Conservation (phyloP, 116 monocot species). For the Iris pallida region DNA sequence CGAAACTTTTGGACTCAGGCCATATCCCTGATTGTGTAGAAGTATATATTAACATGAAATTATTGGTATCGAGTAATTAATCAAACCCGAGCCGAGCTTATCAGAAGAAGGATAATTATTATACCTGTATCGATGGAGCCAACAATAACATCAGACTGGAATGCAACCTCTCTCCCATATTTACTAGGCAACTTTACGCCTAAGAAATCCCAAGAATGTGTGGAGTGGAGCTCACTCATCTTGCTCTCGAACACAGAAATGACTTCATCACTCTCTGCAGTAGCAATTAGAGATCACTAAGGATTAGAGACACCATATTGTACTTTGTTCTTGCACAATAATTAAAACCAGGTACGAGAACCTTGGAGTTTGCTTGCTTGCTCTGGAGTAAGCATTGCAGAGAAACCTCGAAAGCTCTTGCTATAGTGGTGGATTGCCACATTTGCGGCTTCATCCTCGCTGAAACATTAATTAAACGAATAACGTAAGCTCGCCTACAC, state of each 20-base stretch:
- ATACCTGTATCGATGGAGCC: constrained; percentile 13
- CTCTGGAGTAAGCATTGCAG: constrained; percentile 9
- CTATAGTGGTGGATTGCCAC: constrained; percentile 7
- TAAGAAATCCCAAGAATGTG: constrained; percentile 17
- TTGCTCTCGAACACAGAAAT: constrained; percentile 18
- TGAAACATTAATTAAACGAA: neutral
- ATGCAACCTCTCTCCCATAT: neutral
- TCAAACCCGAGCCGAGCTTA: neutral
- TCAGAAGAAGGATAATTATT: neutral
- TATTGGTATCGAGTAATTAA: neutral
- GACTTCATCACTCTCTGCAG: constrained; percentile 6
- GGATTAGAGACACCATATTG: neutral
- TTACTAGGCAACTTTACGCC: neutral
- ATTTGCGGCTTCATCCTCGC: neutral
- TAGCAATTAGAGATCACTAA: neutral
- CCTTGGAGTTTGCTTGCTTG: constrained; percentile 6
- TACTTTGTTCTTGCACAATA: neutral
- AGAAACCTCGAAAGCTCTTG: constrained; percentile 14
- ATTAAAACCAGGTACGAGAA: neutral
- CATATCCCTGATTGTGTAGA: neutral
- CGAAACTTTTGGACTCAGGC: constrained; percentile 12
- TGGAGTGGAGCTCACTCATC: constrained; percentile 6
- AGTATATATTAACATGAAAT: no score
- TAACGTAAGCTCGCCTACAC: neutral
- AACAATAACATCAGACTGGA: constrained; percentile 12